Evolutionary conservation across 1,139 yeast species (phyloP), one percentile per base, ranked within the genome.

Genomic region (Candida glucosophila): DNA sequence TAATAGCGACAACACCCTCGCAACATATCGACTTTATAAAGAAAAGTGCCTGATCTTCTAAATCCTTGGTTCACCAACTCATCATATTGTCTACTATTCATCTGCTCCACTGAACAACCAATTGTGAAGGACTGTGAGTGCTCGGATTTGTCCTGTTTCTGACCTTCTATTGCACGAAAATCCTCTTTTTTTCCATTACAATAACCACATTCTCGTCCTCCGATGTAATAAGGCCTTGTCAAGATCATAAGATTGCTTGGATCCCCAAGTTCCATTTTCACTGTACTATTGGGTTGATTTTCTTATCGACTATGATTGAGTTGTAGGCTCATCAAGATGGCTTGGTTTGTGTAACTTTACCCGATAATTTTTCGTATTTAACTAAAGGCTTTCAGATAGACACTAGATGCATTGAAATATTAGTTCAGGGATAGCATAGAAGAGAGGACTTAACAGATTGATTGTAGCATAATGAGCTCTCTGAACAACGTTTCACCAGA

Each of bases 1-100:
- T 74, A 83, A 44, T 76, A 65, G n/a, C 90, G 66, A 43, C 97
- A 88, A 44, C 97, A 88, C 21, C 73, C 72, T 18, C 85, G 50
- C 17, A 78, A 46, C 34, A 74, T 51, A 47, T 88, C 95, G 0
- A 82, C 76, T 42, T 77, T 79, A 45, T 86, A 86, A 5, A 83
- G 40, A 37, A 73, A 81, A 2, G 49, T 45, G 0, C 96, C 96
- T 17, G 92, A 78, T 27, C 97, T 55, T 46, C 95, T 70, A 45
- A 70, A 85, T 2, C 94, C 94, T 38, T 63, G 56, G 39, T 82
- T 77, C 34, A 86, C 70, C 35, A 81, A 47, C 17, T 44, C 45
- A 39, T 81, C 88, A 42, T 85, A 85, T 15, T 66, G 67, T 13
- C 44, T 44, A 8, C 72, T 54, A 1, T 74, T 42, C 58, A 76